phyloP scores from a whole-genome alignment of 331 rosid species.

The Spiraea crenata region DNA sequence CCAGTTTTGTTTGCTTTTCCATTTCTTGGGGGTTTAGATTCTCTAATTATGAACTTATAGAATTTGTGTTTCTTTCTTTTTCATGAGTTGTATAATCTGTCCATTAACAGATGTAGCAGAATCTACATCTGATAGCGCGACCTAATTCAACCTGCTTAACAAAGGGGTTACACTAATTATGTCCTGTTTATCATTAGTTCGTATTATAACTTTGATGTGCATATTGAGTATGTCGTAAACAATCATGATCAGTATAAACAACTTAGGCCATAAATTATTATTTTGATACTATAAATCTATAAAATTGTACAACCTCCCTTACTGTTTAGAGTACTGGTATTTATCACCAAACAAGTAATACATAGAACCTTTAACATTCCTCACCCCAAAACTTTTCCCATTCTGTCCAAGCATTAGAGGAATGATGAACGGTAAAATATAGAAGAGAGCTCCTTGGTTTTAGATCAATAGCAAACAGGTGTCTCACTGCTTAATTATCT shows the following conservation, averaged over 20 bases:
- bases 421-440: slow-evolving; percentile 38
- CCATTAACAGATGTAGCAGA: not conserved
- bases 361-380: too few species aligned
- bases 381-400: too few species aligned
- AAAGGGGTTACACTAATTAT: too few species aligned
- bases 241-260: too few species aligned
- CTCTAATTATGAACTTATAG: not conserved
- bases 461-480: not conserved
- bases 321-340: too few species aligned
- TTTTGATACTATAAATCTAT: not conserved
- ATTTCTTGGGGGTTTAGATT: not conserved
- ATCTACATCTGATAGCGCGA: too few species aligned
- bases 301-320: not conserved
- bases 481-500: slow-evolving; percentile 47
- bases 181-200: not conserved
- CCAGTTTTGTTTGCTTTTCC: not conserved
- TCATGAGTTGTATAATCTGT: too few species aligned
- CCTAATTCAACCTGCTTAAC: too few species aligned
- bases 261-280: not conserved
- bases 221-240: not conserved
- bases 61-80: not conserved
- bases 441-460: too few species aligned
- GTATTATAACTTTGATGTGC: not conserved
- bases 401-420: slow-evolving; percentile 37
- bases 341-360: too few species aligned